Base-by-base conservation (phyloP, 768 basidiomycete genomes). In the Mycena chlorophos region DNA sequence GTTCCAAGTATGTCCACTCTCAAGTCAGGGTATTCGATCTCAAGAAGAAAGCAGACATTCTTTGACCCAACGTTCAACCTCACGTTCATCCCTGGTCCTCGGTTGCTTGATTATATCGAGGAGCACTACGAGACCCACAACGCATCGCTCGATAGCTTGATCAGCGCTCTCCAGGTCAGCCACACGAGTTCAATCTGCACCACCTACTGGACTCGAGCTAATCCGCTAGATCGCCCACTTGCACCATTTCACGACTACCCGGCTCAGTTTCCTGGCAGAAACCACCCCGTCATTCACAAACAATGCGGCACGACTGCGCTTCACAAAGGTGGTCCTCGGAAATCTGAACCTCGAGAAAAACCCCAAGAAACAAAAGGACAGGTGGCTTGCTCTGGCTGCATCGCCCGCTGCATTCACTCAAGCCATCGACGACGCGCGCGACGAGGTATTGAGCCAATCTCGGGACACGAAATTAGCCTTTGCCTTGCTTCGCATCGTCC, bases 201-300 rank as follows among this genome's bases (percentile, higher is more conserved):
- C 13, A 50, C 40, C 48, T n/a, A 31, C 31, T 37, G 42, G 34
- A 17, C 27, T 8, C 38, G 1, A n/a, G 42, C 8, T 49, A 25
- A 23, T 28, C 25, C 26, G 40, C 25, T 12, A 91, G 87, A 71
- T 91, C 2, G 74, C 75, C 0, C 75, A 89, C 64, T 68, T 91
- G 67, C 87, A 87, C 57, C 89, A 92, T 66, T 89, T 88, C 60
- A 76, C 68, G 28, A 54, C 77, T 25, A 82, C 88, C 23, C 83
- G 85, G 0, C 67, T 89, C 14, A 75, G 79, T 3, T 47, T 77
- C 6, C 69, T 86, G 16, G 65, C 73, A 5, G 20, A n/a, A 6
- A 4, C 43, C 67, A 67, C 22, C 59, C 71, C 40, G 72, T 71
- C 1, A 69, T 69, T 46, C 42, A 62, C 23, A 45, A 40, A 37